Evolutionary conservation across 129 eudicot genomes (phyloP).

Genomic region (Apium graveolens): DNA sequence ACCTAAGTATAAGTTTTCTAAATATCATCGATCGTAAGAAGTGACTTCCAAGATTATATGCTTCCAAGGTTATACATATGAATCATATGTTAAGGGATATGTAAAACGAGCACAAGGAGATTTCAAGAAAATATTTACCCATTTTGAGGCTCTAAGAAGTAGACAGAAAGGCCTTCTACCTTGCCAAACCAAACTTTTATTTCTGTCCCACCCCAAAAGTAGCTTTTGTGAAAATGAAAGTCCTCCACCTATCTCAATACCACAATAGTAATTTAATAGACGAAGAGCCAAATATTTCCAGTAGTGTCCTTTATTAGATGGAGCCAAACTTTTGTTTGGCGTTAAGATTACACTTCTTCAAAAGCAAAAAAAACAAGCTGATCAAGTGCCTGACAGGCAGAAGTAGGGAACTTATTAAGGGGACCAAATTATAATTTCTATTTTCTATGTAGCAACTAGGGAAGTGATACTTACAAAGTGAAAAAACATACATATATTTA

Average conservation of each 20-base stretch:
- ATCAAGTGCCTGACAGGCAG: neutral
- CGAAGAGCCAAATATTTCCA: neutral
- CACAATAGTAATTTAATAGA: conserved; percentile 8
- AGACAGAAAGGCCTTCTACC: conserved; percentile 89
- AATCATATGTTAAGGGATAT: neutral
- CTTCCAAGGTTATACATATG: neutral
- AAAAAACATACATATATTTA: neutral
- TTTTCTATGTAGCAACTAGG: neutral
- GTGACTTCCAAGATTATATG: neutral
- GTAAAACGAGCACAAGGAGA: neutral
- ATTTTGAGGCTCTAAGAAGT: conserved; percentile 92
- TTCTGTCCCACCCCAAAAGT: conserved; percentile 88
- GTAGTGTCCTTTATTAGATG: neutral
- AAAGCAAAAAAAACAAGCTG: neutral
- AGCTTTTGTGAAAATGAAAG: conserved; percentile 65
- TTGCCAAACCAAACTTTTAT: conserved; percentile 91
- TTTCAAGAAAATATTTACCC: conserved; percentile 50
- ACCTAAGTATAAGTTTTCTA: neutral
- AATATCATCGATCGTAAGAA: neutral
- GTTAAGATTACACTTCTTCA: neutral
- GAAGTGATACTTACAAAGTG: neutral
- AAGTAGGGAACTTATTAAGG: neutral
- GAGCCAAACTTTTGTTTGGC: neutral
- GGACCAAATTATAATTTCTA: neutral
- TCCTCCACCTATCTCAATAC: conserved; percentile 61